These are phyloP conservation scores for Simplicillium aogashimaense DNA, from an alignment of 2,329 filamentous ascomycete genomes.

Conservation along the genomic window DNA sequence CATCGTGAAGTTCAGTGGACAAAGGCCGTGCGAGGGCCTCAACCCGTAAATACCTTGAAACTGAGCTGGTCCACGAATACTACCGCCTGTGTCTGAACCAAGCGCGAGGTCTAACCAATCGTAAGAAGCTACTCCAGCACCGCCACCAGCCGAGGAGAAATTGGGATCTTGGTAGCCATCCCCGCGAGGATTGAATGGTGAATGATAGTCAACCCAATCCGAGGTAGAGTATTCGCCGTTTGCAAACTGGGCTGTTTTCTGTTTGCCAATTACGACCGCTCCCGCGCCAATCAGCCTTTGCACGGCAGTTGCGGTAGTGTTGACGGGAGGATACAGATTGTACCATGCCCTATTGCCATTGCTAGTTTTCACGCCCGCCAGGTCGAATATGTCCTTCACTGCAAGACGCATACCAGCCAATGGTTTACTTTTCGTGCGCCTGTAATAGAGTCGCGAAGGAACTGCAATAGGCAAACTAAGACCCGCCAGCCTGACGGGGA, in stretches of 20 bases:
- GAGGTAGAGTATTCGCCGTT: slow-evolving; percentile 32
- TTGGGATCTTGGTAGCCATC: slow-evolving; percentile 37
- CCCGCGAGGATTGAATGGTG: slow-evolving; percentile 33
- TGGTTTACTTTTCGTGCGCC: too few species aligned
- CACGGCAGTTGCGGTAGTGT: slow-evolving; percentile 38
- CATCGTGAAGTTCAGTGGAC: not conserved
- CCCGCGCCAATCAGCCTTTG: slow-evolving; percentile 51
- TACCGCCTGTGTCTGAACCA: slow-evolving; percentile 31
- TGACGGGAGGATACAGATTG: slow-evolving; percentile 38
- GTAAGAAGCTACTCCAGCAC: slow-evolving; percentile 27
- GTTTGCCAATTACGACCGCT: slow-evolving; percentile 38
- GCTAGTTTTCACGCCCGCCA: too few species aligned
- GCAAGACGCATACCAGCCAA: too few species aligned
- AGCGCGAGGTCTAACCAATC: slow-evolving; percentile 33
- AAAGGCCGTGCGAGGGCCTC: slow-evolving; percentile 1
- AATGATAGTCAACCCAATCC: slow-evolving; percentile 33
- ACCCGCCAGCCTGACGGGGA: too few species aligned
- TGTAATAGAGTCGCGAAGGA: too few species aligned
- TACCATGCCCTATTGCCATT: slow-evolving; percentile 48
- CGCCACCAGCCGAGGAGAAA: slow-evolving; percentile 32
- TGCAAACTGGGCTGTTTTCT: slow-evolving; percentile 37
- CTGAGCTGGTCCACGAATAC: slow-evolving; percentile 17
- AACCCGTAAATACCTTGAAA: slow-evolving; percentile 6
- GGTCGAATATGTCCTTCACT: too few species aligned
- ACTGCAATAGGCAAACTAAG: too few species aligned